A percentile compares a stretch with the other conserved stretches of the same genome.
phyloP scores from a whole-genome alignment of 148 eudicot species.

The Camellia sinensis region DNA sequence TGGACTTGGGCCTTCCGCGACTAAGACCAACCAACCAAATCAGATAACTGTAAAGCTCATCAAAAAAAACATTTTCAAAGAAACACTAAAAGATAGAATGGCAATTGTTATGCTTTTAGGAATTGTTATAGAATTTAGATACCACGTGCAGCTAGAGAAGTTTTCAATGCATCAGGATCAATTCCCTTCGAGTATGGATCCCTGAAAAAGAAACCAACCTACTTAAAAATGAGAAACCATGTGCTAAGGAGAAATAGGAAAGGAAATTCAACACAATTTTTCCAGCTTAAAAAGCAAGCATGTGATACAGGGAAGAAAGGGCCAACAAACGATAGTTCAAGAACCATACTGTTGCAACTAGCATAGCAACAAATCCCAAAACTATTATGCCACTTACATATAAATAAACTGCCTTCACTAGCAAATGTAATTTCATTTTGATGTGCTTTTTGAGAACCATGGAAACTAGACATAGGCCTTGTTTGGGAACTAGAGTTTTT shows the following conservation, averaged over 20 bases:
- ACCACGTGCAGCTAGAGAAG: constrained; percentile 25
- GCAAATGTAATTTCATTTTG: background rate
- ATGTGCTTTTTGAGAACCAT: background rate
- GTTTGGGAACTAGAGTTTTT: too few relatives aligned
- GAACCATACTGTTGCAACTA: constrained; percentile 2
- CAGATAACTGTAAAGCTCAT: background rate
- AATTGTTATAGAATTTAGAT: constrained; percentile 3
- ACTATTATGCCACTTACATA: background rate
- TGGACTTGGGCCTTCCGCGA: background rate
- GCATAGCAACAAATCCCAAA: background rate
- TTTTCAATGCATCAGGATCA: constrained; percentile 21
- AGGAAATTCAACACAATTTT: background rate
- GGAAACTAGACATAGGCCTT: background rate
- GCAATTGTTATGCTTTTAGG: background rate
- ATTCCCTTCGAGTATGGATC: constrained; percentile 61
- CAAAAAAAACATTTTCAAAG: background rate
- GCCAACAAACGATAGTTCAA: background rate
- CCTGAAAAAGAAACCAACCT: constrained; percentile 41
- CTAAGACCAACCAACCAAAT: background rate
- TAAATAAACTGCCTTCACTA: background rate
- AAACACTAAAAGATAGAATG: too few relatives aligned
- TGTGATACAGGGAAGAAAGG: background rate
- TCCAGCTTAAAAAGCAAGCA: background rate
- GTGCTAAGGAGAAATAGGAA: background rate
- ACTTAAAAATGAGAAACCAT: constrained; percentile 11